Base-by-base conservation (phyloP, 2,329 filamentous ascomycete genomes). In the Aspergillus hiratsukae region DNA sequence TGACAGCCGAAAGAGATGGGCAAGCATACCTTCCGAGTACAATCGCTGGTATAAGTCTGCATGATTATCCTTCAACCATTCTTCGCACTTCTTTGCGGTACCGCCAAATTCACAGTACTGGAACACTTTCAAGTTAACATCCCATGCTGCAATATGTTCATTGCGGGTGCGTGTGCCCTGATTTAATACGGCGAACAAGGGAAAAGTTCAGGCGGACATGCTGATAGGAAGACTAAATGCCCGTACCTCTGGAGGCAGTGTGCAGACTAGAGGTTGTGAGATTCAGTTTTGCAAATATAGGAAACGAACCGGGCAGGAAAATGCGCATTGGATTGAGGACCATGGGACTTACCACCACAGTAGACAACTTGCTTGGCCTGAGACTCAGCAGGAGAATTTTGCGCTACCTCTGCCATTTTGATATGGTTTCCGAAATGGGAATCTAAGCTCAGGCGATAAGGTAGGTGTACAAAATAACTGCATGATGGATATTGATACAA, bases 51-150 rank as follows among this genome's bases (percentile, higher is more conserved):
- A 95, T 73, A 97, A 78, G 49, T 83, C 80, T 3, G 86, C 83
- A 66, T 96, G 83, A 63, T 86, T 82, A 62, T 87, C 84, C 69
- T 90, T 80, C 21, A 99, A 86, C 94, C 94, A 99, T 74, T 97
- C 92, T 75, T 93, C 89, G 79, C 94, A 99, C 79, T 97, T 99
- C 78, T 91, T 96, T 25, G 89, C 87, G 41, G 92, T 97, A 63
- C 92, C 93, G 70, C 94, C 94, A 76, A 97, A 97, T 78, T 99
- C 94, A 81, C 94, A 99, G 79, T 97, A 99, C 94, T 97, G 78
- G 64, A 75, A 57, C 46, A 17, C 19, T 53, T 48, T 28, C 6
- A 46, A 53, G 54, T 61, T 48, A 63, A 50, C 21, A 40, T 41
- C 14, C 6, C 11, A 41, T 17, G 21, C 43, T 23, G 19, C 43